phyloP scores from a whole-genome alignment of 192 early-diverging fungal species.

The Lunasporangiospora selenospora region DNA sequence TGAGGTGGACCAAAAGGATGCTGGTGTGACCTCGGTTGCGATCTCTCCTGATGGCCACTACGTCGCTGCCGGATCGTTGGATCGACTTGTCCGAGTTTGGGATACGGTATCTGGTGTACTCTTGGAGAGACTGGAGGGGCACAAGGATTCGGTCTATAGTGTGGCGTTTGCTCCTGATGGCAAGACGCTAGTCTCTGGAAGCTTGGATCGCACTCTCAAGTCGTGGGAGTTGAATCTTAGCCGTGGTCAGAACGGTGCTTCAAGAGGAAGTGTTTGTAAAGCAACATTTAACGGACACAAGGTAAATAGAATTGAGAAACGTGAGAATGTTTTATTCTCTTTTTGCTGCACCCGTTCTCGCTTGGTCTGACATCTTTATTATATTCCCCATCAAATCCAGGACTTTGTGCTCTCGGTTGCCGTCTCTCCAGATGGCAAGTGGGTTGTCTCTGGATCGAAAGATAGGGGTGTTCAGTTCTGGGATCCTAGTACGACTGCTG shows the following conservation, averaged over 20 bases:
- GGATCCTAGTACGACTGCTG: constrained; percentile 78
- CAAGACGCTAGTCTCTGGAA: constrained; percentile 87
- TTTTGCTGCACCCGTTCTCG: neutral
- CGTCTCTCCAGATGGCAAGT: constrained; percentile 81
- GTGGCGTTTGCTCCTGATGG: constrained; percentile 96
- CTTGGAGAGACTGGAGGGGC: constrained; percentile 91
- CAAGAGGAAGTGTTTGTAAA: constrained; percentile 48
- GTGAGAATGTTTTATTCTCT: neutral
- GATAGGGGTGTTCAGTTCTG: constrained; percentile 94
- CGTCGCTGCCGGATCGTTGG: constrained; percentile 90
- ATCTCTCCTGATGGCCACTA: constrained; percentile 88
- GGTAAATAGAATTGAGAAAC: constrained; percentile 14
- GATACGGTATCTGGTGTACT: constrained; percentile 80
- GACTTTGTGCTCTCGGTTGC: constrained; percentile 99
- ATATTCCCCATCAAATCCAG: constrained; percentile 24
- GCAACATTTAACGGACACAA: constrained; percentile 61
- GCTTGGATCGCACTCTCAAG: constrained; percentile 89
- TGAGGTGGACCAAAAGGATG: constrained; percentile 83
- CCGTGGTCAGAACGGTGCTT: constrained; percentile 33
- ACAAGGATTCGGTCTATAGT: constrained; percentile 95
- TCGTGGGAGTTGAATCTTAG: constrained; percentile 86
- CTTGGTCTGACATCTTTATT: neutral
- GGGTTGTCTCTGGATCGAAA: constrained; percentile 93
- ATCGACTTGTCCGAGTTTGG: constrained; percentile 94
- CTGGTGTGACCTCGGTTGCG: constrained; percentile 95